phyloP scores from a whole-genome alignment of 2,329 filamentous ascomycete genomes.

The Thermothelomyces thermophilus region DNA sequence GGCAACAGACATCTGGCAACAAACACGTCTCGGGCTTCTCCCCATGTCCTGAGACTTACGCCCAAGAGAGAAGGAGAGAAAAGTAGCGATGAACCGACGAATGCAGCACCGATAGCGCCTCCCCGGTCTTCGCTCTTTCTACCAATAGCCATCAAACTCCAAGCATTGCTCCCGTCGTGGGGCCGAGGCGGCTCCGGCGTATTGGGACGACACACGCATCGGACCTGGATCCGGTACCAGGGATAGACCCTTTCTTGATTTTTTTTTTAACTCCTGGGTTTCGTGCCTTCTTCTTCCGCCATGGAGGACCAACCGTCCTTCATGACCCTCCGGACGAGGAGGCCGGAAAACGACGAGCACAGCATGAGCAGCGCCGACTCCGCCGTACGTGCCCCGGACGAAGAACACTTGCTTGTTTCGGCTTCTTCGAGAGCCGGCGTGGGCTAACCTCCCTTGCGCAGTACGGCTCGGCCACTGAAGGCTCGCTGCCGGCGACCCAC shows the following conservation, averaged over 20 bases:
- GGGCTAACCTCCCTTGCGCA: slow-evolving; percentile 17
- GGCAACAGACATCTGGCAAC: slow-evolving; percentile 1
- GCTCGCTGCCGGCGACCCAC: slow-evolving; percentile 42
- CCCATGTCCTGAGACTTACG: not conserved
- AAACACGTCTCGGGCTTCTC: not conserved
- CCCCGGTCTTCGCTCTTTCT: not conserved
- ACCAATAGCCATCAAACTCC: not conserved
- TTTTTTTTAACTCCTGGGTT: slow-evolving; percentile 2
- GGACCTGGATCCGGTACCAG: not conserved
- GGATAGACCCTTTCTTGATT: not conserved
- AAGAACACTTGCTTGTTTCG: no score
- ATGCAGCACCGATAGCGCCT: slow-evolving; percentile 5
- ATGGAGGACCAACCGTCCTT: slow-evolving; percentile 40
- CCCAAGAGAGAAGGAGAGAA: not conserved
- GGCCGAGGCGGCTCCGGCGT: slow-evolving; percentile 3
- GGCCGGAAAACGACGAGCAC: slow-evolving; percentile 37
- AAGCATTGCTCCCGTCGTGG: not conserved
- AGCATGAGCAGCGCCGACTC: slow-evolving; percentile 44
- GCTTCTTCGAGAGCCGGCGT: not conserved
- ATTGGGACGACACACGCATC: not conserved
- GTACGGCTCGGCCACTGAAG: slow-evolving; percentile 40
- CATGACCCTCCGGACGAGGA: slow-evolving; percentile 46
- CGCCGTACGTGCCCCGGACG: slow-evolving; percentile 42
- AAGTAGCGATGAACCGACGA: slow-evolving; percentile 5
- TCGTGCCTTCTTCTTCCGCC: slow-evolving; percentile 28